Conservation (phyloP, 768 basidiomycete genomes). For the Saitozyma podzolica region DNA sequence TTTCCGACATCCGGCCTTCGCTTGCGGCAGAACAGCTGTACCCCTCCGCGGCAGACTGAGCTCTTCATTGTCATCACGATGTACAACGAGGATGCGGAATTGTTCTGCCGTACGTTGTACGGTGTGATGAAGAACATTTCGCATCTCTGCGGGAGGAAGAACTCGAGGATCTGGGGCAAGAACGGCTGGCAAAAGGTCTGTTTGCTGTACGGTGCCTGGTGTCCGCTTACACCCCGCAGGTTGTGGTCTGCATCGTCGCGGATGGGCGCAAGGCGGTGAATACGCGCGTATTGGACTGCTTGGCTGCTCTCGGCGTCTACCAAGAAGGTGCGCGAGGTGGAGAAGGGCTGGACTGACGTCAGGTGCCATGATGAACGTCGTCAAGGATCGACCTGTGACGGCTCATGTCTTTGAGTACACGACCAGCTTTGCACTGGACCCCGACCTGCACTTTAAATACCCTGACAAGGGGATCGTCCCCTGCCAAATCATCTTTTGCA, state of each 20-base stretch:
- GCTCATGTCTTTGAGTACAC: constrained; percentile 81
- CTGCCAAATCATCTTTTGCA: constrained; percentile 74
- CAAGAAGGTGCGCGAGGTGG: constrained; percentile 44
- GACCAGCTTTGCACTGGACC: constrained; percentile 51
- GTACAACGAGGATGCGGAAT: constrained; percentile 88
- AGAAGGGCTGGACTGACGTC: constrained; percentile 9
- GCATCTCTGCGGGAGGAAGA: constrained; percentile 79
- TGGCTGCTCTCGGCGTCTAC: constrained; percentile 51
- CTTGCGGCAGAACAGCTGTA: constrained; percentile 76
- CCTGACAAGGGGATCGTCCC: constrained; percentile 79
- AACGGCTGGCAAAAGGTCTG: constrained; percentile 90
- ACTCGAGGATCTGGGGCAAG: constrained; percentile 92
- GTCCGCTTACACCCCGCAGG: constrained; percentile 41
- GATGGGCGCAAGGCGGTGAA: constrained; percentile 84
- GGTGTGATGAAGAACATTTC: constrained; percentile 93
- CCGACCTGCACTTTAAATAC: constrained; percentile 51
- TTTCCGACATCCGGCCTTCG: constrained; percentile 80
- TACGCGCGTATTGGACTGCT: constrained; percentile 55
- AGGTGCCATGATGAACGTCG: constrained; percentile 62
- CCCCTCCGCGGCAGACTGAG: constrained; percentile 68
- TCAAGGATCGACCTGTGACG: constrained; percentile 71
- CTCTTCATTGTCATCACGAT: constrained; percentile 95
- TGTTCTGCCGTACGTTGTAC: constrained; percentile 86
- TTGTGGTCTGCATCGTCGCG: constrained; percentile 87
- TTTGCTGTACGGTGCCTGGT: too few species aligned